These are phyloP conservation scores for Neurospora cerealis DNA, from an alignment of 495 filamentous ascomycete species.

Conservation along the genomic window DNA sequence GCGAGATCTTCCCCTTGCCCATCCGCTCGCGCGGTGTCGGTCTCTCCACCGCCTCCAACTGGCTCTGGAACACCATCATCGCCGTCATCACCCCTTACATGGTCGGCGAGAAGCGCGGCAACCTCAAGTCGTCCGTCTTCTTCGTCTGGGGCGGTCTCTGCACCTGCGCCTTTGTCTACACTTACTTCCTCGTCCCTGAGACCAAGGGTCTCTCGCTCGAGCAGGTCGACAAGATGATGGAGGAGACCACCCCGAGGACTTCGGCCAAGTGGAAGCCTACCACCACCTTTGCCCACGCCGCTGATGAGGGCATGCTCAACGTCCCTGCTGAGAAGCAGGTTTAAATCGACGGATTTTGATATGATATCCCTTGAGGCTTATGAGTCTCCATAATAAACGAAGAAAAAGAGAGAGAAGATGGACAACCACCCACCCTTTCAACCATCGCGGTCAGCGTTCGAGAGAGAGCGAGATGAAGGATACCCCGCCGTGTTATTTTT, in stretches of 20 bases:
- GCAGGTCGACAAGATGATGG: conserved; percentile 85
- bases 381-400: not conserved
- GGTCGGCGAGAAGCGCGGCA: conserved; percentile 50
- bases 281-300: conserved; percentile 48
- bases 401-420: not conserved
- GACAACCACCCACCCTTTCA: not conserved
- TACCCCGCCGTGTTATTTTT: not conserved
- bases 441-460: not conserved
- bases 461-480: not conserved
- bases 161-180: conserved; percentile 53
- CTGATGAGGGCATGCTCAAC: conserved; percentile 6
- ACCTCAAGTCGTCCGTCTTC: conserved; percentile 66
- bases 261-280: conserved; percentile 63
- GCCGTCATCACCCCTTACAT: conserved; percentile 75
- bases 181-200: conserved; percentile 74
- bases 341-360: not conserved
- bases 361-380: not conserved
- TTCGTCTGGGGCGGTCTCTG: conserved; percentile 71
- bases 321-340: not conserved
- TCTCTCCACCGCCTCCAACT: conserved; percentile 76
- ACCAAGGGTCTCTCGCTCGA: conserved; percentile 83
- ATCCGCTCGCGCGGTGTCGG: conserved; percentile 75
- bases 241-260: conserved; percentile 63
- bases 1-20: conserved; percentile 77
- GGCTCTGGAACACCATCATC: conserved; percentile 76